These are phyloP conservation scores for Elongisporangium senticosum DNA, from an alignment of 352 stramenopile species.

Conservation along the genomic window DNA sequence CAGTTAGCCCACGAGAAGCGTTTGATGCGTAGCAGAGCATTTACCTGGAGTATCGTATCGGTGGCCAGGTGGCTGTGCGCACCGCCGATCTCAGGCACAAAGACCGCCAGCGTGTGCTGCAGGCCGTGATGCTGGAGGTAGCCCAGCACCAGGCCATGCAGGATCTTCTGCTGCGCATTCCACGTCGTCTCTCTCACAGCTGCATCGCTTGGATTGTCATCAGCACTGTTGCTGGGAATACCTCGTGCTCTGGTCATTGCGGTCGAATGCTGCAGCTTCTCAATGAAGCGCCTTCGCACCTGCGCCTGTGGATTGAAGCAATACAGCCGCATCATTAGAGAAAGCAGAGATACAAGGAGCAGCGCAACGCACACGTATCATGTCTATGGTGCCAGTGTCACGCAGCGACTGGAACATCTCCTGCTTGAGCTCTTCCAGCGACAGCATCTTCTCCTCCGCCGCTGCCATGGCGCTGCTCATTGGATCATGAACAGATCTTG, in stretches of 20 bases:
- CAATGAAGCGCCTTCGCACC: slow-evolving; percentile 57
- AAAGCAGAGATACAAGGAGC: not conserved
- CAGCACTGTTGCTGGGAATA: not conserved
- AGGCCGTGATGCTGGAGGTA: slow-evolving; percentile 42
- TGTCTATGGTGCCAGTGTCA: slow-evolving; percentile 54
- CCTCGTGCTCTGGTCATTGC: slow-evolving; percentile 1
- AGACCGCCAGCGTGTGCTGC: slow-evolving; percentile 61
- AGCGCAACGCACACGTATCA: slow-evolving; percentile 36
- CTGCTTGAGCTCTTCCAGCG: slow-evolving; percentile 59
- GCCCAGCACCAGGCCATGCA: slow-evolving; percentile 52
- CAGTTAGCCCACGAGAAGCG: not conserved
- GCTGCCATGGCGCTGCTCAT: not conserved
- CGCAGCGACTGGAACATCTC: slow-evolving; percentile 68
- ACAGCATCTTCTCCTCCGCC: slow-evolving; percentile 25
- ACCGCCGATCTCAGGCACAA: slow-evolving; percentile 61
- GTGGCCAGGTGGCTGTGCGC: slow-evolving; percentile 31
- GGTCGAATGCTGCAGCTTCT: slow-evolving; percentile 54
- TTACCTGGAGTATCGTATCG: slow-evolving; percentile 41
- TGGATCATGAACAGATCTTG: too few species aligned
- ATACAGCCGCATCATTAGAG: not conserved
- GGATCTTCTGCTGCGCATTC: slow-evolving; percentile 41
- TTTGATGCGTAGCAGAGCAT: not conserved
- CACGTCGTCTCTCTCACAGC: slow-evolving; percentile 10
- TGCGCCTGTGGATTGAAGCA: slow-evolving; percentile 47
- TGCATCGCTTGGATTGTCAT: slow-evolving; percentile 7